phyloP scores from a whole-genome alignment of 2,329 filamentous ascomycete species.

The Alternaria sp. region DNA sequence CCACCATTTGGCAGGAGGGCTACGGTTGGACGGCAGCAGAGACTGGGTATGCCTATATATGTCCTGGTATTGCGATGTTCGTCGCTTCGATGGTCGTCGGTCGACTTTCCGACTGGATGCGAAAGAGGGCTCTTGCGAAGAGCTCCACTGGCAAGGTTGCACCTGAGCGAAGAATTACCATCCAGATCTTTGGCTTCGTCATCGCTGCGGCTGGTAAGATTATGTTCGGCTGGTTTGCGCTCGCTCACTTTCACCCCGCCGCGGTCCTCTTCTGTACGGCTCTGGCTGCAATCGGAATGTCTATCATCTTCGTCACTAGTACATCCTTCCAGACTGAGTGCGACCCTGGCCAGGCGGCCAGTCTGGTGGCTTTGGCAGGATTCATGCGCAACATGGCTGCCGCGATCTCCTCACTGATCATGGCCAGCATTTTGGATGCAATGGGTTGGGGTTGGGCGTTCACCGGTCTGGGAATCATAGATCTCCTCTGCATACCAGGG shows the following conservation, averaged over 20 bases:
- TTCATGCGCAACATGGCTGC: constrained; percentile 51
- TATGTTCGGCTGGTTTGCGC: constrained; percentile 53
- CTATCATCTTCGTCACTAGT: constrained; percentile 51
- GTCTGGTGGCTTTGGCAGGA: constrained; percentile 50
- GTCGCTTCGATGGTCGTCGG: constrained; percentile 49
- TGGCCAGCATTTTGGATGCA: constrained; percentile 40
- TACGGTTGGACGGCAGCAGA: constrained; percentile 47
- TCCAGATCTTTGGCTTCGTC: constrained; percentile 51
- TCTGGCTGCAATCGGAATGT: constrained; percentile 48
- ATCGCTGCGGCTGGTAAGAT: constrained; percentile 47
- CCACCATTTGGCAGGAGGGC: constrained; percentile 27
- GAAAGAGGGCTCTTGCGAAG: constrained; percentile 34
- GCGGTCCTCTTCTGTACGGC: constrained; percentile 25
- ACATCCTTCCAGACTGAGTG: constrained; percentile 53
- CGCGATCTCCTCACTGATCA: constrained; percentile 48
- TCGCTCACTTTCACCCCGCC: constrained; percentile 28
- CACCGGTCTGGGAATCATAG: constrained; percentile 46
- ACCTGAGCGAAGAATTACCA: constrained; percentile 50
- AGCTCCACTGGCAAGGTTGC: constrained; percentile 33
- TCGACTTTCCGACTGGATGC: constrained; percentile 48
- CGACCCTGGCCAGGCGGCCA: constrained; percentile 49
- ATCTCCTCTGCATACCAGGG: constrained; percentile 35
- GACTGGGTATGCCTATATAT: constrained; percentile 48
- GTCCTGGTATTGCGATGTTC: constrained; percentile 42
- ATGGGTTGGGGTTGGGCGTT: constrained; percentile 53